Percentiles rank a stretch among this genome's conserved stretches.
Evolutionary conservation across 192 early-diverging fungal species (phyloP).

Genomic region (Phycomyces blakesleeanus): DNA sequence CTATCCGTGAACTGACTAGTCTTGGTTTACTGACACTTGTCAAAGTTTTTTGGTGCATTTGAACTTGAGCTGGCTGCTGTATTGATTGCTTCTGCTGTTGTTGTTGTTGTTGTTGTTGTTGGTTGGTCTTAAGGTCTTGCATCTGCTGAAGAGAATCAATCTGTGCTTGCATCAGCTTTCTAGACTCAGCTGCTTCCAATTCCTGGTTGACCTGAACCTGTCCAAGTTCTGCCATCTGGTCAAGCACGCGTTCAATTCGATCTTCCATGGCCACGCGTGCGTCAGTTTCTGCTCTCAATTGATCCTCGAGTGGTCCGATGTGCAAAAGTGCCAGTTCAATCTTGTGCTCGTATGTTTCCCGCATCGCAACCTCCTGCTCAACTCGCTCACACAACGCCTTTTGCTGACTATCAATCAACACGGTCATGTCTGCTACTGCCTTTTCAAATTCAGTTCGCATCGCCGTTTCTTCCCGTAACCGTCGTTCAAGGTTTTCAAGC

Average conservation of each 20-base stretch:
- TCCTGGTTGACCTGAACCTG: constrained; percentile 3
- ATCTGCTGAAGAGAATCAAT: constrained; percentile 17
- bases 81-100: no score
- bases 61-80: no score
- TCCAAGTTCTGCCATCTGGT: constrained; percentile 20
- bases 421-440: constrained; percentile 30
- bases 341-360: constrained; percentile 19
- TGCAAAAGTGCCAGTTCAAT: constrained; percentile 12
- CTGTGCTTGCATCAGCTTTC: constrained; percentile 14
- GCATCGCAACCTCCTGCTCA: constrained; percentile 28
- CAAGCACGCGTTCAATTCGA: constrained; percentile 20
- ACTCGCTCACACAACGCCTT: constrained; percentile 23
- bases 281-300: constrained; percentile 8
- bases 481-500: constrained; percentile 10
- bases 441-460: constrained; percentile 31
- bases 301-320: constrained; percentile 13
- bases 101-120: no score
- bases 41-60: no score
- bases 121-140: neutral
- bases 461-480: constrained; percentile 22
- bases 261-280: constrained; percentile 24
- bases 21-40: constrained; percentile 1
- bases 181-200: constrained; percentile 17
- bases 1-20: neutral
- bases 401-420: constrained; percentile 30